Base-by-base conservation (phyloP, 2,329 filamentous ascomycete species). In the Raffaelea ambrosiae region DNA sequence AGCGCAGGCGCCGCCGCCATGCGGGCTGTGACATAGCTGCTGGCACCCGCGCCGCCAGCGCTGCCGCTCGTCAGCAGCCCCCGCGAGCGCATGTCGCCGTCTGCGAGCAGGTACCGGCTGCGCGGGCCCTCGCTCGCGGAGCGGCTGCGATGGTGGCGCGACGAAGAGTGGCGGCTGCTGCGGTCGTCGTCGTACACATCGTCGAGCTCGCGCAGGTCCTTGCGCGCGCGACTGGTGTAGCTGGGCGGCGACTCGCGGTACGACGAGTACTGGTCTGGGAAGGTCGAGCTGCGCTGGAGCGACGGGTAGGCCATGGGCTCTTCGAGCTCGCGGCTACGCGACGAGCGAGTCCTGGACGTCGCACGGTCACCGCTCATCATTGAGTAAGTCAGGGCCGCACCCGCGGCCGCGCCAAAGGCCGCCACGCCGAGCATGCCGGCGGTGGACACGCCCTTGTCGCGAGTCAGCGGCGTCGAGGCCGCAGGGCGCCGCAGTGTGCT, bases 341-440 rank as follows among this genome's bases (percentile, higher is more conserved):
- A 46, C 13, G 48, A 20, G 10, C 62, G 48, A 13, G 7, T 29
- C 63, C 60, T 26, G 61, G 67, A 40, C 63, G 18, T 3, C 43
- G 33, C 3, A 14, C 43, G 20, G 29, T 33, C 35, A 44, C 47
- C 48, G 48, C 40, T 73, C 53, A 81, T 73, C 69, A 88, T 82
- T 20, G 80, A 81, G 64, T 93, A 95, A 10, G 86, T 72, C 20
- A 77, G 52, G n/a, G 84, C 85, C 33, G 83, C 86, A 36, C 85
- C 86, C 18, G 86, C 86, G 16, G 86, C 87, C 29, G 85, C 86
- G 40, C 87, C 88, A 2, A 49, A 50, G 13, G 58, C 58, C 16
- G 57, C 59, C 40, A 43, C 57, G 8, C 61, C 61, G 9, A 95
- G 73, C 11, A 94, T 70, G 8, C 86, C 46, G 41, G 93, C 73